These are phyloP conservation scores for Mortierella sp. DNA, from an alignment of 371 early-diverging fungal genomes.

Conservation along the genomic window DNA sequence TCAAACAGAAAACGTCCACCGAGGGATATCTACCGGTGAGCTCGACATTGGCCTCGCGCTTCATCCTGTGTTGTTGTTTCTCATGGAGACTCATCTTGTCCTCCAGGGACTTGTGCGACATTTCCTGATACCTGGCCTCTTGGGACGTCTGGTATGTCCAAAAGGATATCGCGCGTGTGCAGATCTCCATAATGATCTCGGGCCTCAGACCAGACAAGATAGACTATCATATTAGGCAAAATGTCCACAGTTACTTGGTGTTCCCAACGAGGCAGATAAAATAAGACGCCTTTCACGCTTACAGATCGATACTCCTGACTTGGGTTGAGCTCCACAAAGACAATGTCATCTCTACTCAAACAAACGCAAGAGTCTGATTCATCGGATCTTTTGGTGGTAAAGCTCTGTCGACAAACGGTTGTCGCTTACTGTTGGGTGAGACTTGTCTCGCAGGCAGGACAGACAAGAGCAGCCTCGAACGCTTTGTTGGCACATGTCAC, in stretches of 20 bases:
- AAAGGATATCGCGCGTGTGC: constrained; percentile 77
- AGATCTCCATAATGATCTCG: constrained; percentile 78
- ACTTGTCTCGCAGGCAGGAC: constrained; percentile 81
- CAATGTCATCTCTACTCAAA: constrained; percentile 71
- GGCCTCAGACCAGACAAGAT: constrained; percentile 82
- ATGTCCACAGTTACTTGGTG: background rate
- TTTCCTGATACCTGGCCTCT: constrained; percentile 69
- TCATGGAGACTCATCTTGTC: constrained; percentile 61
- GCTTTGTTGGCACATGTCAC: constrained; percentile 69
- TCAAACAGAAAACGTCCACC: too few species aligned
- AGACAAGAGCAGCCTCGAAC: constrained; percentile 69
- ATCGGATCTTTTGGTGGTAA: too few species aligned
- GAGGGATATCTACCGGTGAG: constrained; percentile 58
- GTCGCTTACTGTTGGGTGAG: constrained; percentile 65
- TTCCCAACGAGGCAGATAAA: background rate
- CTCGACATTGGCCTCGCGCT: constrained; percentile 63
- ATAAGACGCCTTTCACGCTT: constrained; percentile 1
- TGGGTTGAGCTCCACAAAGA: constrained; percentile 73
- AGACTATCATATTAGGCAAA: constrained; percentile 55
- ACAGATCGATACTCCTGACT: constrained; percentile 80
- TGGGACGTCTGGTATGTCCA: constrained; percentile 82
- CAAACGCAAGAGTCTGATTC: background rate
- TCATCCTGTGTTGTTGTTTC: constrained; percentile 58
- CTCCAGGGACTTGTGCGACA: constrained; percentile 63
- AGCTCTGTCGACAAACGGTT: too few species aligned